Conservation (phyloP, 1,284 basidiomycete species). For the Leccinum laetum region DNA sequence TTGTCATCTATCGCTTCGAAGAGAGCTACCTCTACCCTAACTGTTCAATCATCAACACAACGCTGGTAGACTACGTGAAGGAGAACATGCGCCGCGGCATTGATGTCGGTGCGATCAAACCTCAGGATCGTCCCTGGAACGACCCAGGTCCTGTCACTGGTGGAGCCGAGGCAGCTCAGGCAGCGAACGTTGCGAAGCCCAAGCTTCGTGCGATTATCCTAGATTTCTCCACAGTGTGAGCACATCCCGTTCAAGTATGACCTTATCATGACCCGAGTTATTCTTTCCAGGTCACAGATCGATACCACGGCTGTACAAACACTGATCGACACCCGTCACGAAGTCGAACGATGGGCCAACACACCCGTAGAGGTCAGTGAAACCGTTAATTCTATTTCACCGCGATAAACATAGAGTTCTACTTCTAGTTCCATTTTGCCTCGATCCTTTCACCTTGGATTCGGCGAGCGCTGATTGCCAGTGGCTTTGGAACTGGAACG, state of each 20-base stretch:
- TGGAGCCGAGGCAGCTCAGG: constrained; percentile 46
- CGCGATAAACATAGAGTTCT: background rate
- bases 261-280: constrained; percentile 1
- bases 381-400: background rate
- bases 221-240: constrained; percentile 88
- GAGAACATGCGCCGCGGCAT: constrained; percentile 73
- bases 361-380: constrained; percentile 69
- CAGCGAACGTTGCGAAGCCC: constrained; percentile 62
- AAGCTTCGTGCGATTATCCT: constrained; percentile 84
- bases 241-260: constrained; percentile 11
- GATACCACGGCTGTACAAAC: constrained; percentile 92
- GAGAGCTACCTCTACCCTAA: constrained; percentile 84
- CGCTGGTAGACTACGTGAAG: constrained; percentile 84
- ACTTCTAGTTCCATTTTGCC: constrained; percentile 80
- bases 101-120: constrained; percentile 62
- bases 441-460: constrained; percentile 94
- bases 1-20: constrained; percentile 91
- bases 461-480: constrained; percentile 84
- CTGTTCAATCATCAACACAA: constrained; percentile 76
- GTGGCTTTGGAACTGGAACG: constrained; percentile 76
- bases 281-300: constrained; percentile 58
- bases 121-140: constrained; percentile 92
- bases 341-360: constrained; percentile 88
- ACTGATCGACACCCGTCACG: constrained; percentile 85
- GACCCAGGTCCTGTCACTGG: constrained; percentile 76